Evolutionary conservation across 495 filamentous ascomycete species (phyloP).

Genomic region (Penicillium herquei): DNA sequence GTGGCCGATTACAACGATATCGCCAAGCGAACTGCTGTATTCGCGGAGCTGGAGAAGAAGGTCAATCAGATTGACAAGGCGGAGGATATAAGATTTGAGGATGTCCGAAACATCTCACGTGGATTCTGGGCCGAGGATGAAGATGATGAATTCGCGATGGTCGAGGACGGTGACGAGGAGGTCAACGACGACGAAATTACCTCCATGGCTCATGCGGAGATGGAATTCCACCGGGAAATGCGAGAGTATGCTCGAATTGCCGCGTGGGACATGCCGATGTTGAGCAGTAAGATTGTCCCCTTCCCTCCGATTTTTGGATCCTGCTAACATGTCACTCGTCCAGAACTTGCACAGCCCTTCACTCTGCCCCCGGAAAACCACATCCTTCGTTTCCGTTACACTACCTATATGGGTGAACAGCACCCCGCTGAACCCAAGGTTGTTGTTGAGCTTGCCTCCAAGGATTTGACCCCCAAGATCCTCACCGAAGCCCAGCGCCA

Average conservation of each 20-base stretch:
- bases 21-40: slow-evolving; percentile 25
- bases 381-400: slow-evolving; percentile 90
- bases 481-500: slow-evolving; percentile 64
- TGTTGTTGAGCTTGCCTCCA: slow-evolving; percentile 79
- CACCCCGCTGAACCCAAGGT: slow-evolving; percentile 93
- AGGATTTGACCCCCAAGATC: slow-evolving; percentile 57
- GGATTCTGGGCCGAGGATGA: slow-evolving; percentile 57
- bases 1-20: slow-evolving; percentile 43
- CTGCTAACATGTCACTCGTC: slow-evolving; percentile 20
- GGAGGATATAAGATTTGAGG: slow-evolving; percentile 35
- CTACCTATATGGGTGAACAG: slow-evolving; percentile 91
- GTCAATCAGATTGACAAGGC: slow-evolving; percentile 35
- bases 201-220: slow-evolving; percentile 73
- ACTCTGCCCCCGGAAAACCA: slow-evolving; percentile 60
- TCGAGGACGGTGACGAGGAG: slow-evolving; percentile 61
- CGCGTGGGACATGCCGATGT: slow-evolving; percentile 94
- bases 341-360: slow-evolving; percentile 83
- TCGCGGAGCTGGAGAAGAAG: slow-evolving; percentile 32
- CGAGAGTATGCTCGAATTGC: slow-evolving; percentile 83
- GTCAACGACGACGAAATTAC: slow-evolving; percentile 80
- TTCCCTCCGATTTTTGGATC: background rate
- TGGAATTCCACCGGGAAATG: slow-evolving; percentile 86
- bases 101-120: slow-evolving; percentile 24
- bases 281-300: slow-evolving; percentile 64
- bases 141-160: slow-evolving; percentile 47